Percentiles rank a stretch among this genome's conserved stretches.
Evolutionary conservation across 495 filamentous ascomycete species (phyloP).

Genomic region (Penicillium fimorum): DNA sequence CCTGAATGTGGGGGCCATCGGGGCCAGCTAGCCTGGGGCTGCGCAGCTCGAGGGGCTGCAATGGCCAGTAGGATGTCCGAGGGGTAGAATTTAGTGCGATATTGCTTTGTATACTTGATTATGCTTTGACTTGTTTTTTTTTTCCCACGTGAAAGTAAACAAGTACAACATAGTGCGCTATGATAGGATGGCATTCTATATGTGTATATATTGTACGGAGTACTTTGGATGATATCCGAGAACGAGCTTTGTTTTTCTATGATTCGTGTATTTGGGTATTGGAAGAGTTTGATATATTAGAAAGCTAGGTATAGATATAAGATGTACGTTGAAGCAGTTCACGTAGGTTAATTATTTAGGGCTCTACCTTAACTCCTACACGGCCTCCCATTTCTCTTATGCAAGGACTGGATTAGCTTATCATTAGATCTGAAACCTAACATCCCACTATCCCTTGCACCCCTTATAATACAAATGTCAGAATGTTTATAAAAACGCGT

Average conservation of each 20-base stretch:
- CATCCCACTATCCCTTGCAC: constrained; percentile 6
- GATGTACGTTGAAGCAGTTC: not conserved
- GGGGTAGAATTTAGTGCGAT: not conserved
- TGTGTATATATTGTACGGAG: not conserved
- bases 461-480: too few species aligned
- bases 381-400: not conserved
- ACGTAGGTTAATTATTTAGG: not conserved
- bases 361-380: not conserved
- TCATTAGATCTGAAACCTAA: constrained; percentile 8
- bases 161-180: not conserved
- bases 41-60: constrained; percentile 27
- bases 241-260: not conserved
- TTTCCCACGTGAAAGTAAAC: constrained; percentile 2
- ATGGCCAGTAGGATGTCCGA: constrained; percentile 3
- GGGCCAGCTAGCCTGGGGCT: constrained; percentile 14
- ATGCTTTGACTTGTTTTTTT: not conserved
- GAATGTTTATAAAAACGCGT: constrained; percentile 2
- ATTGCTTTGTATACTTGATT: not conserved
- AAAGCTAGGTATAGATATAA: not conserved
- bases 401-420: constrained; percentile 13
- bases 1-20: constrained; percentile 31
- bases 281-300: not conserved
- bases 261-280: not conserved
- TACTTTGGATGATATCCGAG: not conserved
- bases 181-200: not conserved